Percentiles rank a stretch among this genome's conserved stretches.
These are phyloP conservation scores for Moringa oleifera DNA, from an alignment of 345 rosid genomes.

Conservation along the genomic window DNA sequence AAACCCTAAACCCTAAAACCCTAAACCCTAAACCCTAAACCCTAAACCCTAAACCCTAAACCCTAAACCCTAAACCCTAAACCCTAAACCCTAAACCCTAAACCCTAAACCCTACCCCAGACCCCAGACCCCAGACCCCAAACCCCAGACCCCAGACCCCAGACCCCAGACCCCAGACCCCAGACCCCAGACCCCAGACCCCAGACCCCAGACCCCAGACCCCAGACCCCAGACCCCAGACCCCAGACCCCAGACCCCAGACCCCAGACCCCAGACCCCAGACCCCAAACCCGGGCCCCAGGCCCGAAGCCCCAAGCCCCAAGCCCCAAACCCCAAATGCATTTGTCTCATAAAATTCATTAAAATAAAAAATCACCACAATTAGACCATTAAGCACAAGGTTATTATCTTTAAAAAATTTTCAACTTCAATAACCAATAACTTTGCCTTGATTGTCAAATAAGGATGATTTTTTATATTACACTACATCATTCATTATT, in stretches of 20 bases:
- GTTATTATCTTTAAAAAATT: too few species aligned
- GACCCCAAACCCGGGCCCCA: background rate
- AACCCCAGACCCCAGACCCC: constrained; percentile 2
- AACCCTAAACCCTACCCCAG: constrained; percentile 6
- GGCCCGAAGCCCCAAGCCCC: too few species aligned
- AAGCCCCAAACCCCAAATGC: constrained; percentile 9
- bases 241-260: constrained; percentile 7
- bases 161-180: background rate
- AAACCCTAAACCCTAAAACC: background rate
- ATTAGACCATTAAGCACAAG: too few species aligned
- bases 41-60: constrained; percentile 7
- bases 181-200: background rate
- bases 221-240: constrained; percentile 1
- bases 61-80: constrained; percentile 8
- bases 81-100: constrained; percentile 7
- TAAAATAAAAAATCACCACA: too few species aligned
- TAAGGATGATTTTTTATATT: too few species aligned
- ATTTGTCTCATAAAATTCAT: too few species aligned
- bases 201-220: constrained; percentile 1
- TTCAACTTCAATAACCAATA: too few species aligned
- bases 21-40: constrained; percentile 7
- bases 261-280: constrained; percentile 8
- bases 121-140: constrained; percentile 2
- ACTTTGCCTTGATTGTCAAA: too few species aligned
- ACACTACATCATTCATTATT: too few species aligned